These are phyloP conservation scores for Perkinsus marinus DNA, from an alignment of 169 alveolate genomes.

Conservation along the genomic window DNA sequence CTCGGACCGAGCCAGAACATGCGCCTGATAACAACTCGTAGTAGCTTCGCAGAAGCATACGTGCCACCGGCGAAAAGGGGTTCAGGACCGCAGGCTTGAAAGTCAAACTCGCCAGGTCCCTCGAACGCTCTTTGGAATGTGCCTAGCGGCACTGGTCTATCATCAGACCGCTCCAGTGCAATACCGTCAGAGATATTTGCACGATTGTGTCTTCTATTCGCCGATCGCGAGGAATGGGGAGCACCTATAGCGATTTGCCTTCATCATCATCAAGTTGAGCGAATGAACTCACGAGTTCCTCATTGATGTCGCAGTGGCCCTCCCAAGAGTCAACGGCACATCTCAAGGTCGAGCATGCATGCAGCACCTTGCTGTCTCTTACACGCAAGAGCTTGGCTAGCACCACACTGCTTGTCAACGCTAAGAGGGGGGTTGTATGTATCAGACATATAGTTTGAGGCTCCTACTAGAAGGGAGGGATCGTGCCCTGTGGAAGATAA, in stretches of 20 bases:
- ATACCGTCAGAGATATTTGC: not conserved
- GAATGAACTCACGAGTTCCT: not conserved
- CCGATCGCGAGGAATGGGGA: not conserved
- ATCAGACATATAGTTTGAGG: not conserved
- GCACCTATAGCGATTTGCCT: not conserved
- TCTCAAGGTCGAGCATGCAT: not conserved
- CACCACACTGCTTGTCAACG: not conserved
- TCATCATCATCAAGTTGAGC: not conserved
- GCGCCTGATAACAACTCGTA: not conserved
- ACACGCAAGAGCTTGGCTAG: not conserved
- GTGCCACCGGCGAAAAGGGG: not conserved
- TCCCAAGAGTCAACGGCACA: not conserved
- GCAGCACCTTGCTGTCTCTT: not conserved
- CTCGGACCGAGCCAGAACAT: not conserved
- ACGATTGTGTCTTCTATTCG: not conserved
- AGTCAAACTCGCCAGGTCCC: not conserved
- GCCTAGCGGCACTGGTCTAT: not conserved
- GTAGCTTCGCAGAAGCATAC: not conserved
- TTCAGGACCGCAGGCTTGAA: not conserved
- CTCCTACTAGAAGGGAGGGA: not conserved
- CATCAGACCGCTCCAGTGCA: not conserved
- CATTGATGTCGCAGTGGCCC: not conserved
- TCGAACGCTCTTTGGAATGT: not conserved
- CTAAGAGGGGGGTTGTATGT: not conserved
- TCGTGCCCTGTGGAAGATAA: not conserved